A percentile compares a stretch with the other conserved stretches of the same genome.
These are phyloP conservation scores for Samsoniella hepiali DNA, from an alignment of 2,329 filamentous ascomycete species.

Conservation along the genomic window DNA sequence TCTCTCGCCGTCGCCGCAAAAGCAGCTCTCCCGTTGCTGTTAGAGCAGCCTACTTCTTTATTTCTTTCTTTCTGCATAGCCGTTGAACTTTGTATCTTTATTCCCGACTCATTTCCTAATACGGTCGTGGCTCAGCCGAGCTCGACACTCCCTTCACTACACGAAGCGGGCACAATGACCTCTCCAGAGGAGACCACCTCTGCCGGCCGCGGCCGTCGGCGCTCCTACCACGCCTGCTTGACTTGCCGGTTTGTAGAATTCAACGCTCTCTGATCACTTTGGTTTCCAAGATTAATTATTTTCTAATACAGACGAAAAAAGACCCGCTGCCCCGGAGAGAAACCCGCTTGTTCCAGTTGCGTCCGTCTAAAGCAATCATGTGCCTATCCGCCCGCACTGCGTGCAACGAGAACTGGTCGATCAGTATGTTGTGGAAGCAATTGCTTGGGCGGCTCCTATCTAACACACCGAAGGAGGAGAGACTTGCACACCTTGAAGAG, in stretches of 20 bases:
- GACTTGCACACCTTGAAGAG: conserved; percentile 49
- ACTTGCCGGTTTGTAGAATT: conserved; percentile 43
- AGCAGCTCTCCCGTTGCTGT: background rate
- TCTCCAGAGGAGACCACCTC: conserved; percentile 31
- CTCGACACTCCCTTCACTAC: background rate
- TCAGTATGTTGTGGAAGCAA: conserved; percentile 37
- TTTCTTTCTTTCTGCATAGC: background rate
- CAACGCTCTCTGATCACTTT: background rate
- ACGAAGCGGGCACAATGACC: conserved; percentile 26
- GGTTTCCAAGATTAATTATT: background rate
- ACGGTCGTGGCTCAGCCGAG: background rate
- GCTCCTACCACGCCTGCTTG: conserved; percentile 43
- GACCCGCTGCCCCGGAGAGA: conserved; percentile 50
- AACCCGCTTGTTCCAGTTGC: conserved; percentile 49
- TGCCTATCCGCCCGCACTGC: conserved; percentile 40
- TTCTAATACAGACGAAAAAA: conserved; percentile 36
- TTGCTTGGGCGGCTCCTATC: conserved; percentile 9
- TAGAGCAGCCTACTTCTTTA: background rate
- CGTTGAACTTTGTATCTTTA: background rate
- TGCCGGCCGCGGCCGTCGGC: conserved; percentile 34
- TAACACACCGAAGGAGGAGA: conserved; percentile 40
- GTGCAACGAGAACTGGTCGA: conserved; percentile 38
- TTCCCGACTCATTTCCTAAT: background rate
- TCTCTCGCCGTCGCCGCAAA: background rate
- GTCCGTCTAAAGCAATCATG: conserved; percentile 46